A percentile compares a stretch with the other conserved stretches of the same genome.
phyloP scores from a whole-genome alignment of 768 basidiomycete species.

The Tricholoma terreum region DNA sequence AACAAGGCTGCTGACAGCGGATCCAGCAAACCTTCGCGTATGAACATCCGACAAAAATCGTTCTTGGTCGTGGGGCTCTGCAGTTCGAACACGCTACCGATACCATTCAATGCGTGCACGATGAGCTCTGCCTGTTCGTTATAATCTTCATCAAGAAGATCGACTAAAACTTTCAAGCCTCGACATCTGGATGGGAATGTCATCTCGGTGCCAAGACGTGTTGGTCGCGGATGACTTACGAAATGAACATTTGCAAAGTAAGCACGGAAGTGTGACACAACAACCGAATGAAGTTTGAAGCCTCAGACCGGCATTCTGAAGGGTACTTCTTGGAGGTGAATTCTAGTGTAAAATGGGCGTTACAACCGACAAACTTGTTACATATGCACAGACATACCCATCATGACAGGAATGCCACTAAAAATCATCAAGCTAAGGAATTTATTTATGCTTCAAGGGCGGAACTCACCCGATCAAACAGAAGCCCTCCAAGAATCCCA shows the following conservation, averaged over 20 bases:
- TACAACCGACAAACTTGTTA: background rate
- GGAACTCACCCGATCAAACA: slow-evolving; percentile 76
- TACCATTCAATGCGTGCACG: slow-evolving; percentile 90
- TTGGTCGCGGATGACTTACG: slow-evolving; percentile 49
- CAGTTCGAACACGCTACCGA: slow-evolving; percentile 92
- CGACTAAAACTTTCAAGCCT: slow-evolving; percentile 90
- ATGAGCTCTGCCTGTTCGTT: slow-evolving; percentile 87
- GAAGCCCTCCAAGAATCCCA: slow-evolving; percentile 89
- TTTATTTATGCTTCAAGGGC: background rate
- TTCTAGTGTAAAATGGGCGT: slow-evolving; percentile 40
- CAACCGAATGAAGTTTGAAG: slow-evolving; percentile 90
- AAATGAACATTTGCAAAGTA: slow-evolving; percentile 98
- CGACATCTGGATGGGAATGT: slow-evolving; percentile 62
- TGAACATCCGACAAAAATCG: slow-evolving; percentile 98
- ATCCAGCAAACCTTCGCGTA: slow-evolving; percentile 90
- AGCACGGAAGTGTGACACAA: slow-evolving; percentile 91
- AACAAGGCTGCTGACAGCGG: slow-evolving; percentile 88
- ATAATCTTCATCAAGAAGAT: slow-evolving; percentile 96
- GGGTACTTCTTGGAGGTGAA: slow-evolving; percentile 95
- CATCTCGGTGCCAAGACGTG: background rate
- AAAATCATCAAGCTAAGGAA: slow-evolving; percentile 6
- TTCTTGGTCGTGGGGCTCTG: slow-evolving; percentile 96
- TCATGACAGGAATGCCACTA: slow-evolving; percentile 93
- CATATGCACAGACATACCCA: slow-evolving; percentile 52
- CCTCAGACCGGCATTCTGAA: slow-evolving; percentile 90